A percentile compares a stretch with the other conserved stretches of the same genome.
Evolutionary conservation across 768 basidiomycete species (phyloP).

Genomic region (Agaricus blazei): DNA sequence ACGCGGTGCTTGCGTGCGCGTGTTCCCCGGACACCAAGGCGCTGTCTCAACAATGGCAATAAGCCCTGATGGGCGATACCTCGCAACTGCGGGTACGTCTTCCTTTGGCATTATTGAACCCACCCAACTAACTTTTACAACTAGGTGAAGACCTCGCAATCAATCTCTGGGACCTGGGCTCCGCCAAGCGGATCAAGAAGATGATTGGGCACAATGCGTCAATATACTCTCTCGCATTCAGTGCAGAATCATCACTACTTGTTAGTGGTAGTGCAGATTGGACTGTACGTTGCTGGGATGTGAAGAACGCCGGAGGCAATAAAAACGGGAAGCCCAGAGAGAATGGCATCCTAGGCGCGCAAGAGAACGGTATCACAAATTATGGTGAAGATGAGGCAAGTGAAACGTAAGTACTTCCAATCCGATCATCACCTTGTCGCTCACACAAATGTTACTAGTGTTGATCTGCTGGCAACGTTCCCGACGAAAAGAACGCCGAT

Average conservation of each 20-base stretch:
- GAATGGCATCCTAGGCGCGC: conserved; percentile 32
- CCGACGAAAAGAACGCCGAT: conserved; percentile 96
- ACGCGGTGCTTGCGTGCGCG: conserved; percentile 85
- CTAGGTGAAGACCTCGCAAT: conserved; percentile 88
- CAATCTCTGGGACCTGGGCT: conserved; percentile 94
- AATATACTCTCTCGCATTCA: conserved; percentile 88
- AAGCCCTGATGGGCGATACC: conserved; percentile 89
- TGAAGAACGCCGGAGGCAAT: conserved; percentile 70
- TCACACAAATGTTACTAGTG: conserved; percentile 36
- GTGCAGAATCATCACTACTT: conserved; percentile 84
- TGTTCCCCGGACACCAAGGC: conserved; percentile 95
- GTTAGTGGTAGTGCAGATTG: conserved; percentile 92
- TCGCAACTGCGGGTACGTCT: conserved; percentile 76
- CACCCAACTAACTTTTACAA: neutral
- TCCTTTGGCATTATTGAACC: neutral
- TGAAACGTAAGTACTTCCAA: conserved; percentile 58
- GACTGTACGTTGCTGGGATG: conserved; percentile 98
- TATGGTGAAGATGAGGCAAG: conserved; percentile 50
- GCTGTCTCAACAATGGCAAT: conserved; percentile 81
- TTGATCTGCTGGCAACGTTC: conserved; percentile 85
- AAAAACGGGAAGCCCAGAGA: conserved; percentile 47
- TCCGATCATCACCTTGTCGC: neutral
- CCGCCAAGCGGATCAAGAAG: conserved; percentile 92
- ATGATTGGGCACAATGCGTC: conserved; percentile 92
- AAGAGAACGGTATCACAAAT: conserved; percentile 20